Base-by-base conservation (phyloP, 108 stramenopile species). In the Nitzschia inconspicua region DNA sequence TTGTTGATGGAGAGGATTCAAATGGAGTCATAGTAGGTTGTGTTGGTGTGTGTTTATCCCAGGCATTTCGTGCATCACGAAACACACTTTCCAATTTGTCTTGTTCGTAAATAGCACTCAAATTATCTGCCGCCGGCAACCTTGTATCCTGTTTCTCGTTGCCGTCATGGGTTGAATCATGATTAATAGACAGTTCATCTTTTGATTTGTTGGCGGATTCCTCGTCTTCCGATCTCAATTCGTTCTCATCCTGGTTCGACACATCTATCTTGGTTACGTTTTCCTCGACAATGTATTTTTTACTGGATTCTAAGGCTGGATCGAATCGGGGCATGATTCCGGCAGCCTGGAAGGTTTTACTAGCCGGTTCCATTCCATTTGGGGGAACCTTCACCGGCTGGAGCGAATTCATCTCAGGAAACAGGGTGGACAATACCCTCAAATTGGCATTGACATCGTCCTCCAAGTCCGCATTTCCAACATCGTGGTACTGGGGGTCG, bases 51-150 rank as follows among this genome's bases (percentile, higher is more conserved):
- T 16, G 6, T 39, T 16, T 26, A 14, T 24, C 24, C 70, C 70
- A 72, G 6, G 57, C 52, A 48, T 80, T 71, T 32, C 90, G 73
- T 3, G 82, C 83, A 47, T 84, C 72, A 29, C 81, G 75, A 41
- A 91, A 91, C 23, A 91, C 78, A 29, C 75, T 44, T 55, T 91
- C 90, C 3, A 91, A 66, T 46, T 86, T 83, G 16, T 74, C 73
- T 58, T 91, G 80, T 35, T 86, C 70, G 47, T 88, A 91, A 8
- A 89, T 40, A 27, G 57, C 57, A 22, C 28, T 24, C 6, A 35
- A 26, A 8, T 63, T 47, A 0, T 23, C 46, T 26, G 65, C 58
- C 13, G 35, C 36, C 2, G 43, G 47, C 3, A 26, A n/a, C 14
- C 3, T 46, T 42, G 23, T 66, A 56, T 2, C 39, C 62, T 44